Base-by-base conservation (phyloP, 2,329 filamentous ascomycete genomes). In the Alternaria rosae region DNA sequence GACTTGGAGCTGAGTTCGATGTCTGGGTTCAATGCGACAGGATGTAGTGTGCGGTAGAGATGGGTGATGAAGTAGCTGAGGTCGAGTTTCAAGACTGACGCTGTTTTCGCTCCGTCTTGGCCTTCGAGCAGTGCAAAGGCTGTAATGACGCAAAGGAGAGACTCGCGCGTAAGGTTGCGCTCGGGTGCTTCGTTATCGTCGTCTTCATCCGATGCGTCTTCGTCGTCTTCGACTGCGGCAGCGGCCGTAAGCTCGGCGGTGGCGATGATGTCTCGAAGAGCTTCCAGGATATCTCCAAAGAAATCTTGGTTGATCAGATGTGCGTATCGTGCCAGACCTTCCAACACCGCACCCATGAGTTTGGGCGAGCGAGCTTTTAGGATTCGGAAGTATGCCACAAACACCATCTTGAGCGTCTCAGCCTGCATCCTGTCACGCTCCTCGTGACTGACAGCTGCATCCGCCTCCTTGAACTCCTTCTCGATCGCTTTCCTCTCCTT, bases 271-370 rank as follows among this genome's bases (percentile, higher is more conserved):
- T 99, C 95, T 79, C 97, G 96, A 41, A 99, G 85, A 0, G 93
- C 94, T 80, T 98, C 95, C 11, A 99, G 87, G 28, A 99, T 85
- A 76, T 99, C 95, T 26, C 94, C 95, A 73, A 99, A 99, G 84
- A 99, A 98, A 77, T 99, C 93, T 76, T 99, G 93, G 82, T 99
- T 99, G 85, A 99, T 99, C 62, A 99, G 86, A 77, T 97, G 95
- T 4, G 94, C 90, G 76, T 97, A 99, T 76, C 93, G 93, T 53
- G 94, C 94, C 21, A 99, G 83, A 26, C 95, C 95, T 82, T 98
- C 95, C 6, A 99, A 86, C 0, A 97, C 94, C 13, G 94, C 94
- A n/a, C 95, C 95, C 92, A 97, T 98, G 17, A 99, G 87, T 68
- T 91, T 88, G 13, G 92, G 90, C 23, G 88, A 86, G 25, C 93